Conservation (phyloP, 192 early-diverging fungal genomes). For the Spizellomyces punctatus region DNA sequence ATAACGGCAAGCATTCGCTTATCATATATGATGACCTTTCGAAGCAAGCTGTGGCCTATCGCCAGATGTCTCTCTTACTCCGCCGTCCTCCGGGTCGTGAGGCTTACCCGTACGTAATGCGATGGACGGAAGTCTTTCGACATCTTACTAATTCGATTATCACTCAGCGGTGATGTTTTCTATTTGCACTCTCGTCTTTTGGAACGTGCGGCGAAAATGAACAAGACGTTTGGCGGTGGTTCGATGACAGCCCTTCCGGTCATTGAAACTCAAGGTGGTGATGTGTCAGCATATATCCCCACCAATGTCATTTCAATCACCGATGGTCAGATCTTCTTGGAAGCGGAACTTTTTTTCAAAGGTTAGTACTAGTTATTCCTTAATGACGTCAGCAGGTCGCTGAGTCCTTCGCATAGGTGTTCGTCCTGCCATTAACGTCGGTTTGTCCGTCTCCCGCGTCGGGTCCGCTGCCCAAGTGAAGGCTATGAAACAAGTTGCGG, state of each 20-base stretch:
- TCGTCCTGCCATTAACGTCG: constrained; percentile 99
- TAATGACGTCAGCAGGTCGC: background rate
- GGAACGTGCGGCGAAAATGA: constrained; percentile 99
- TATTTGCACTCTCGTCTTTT: constrained; percentile 99
- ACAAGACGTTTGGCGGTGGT: constrained; percentile 91
- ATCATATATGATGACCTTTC: constrained; percentile 99
- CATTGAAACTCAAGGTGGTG: constrained; percentile 99
- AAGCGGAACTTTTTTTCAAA: constrained; percentile 99
- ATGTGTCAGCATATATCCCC: constrained; percentile 99
- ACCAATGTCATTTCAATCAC: constrained; percentile 99
- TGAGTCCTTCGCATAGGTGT: constrained; percentile 45
- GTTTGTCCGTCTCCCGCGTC: constrained; percentile 99
- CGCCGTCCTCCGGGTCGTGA: constrained; percentile 99
- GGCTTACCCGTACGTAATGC: constrained; percentile 79
- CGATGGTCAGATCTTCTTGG: constrained; percentile 99
- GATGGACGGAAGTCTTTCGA: background rate
- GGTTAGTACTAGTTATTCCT: constrained; percentile 48
- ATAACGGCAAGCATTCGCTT: constrained; percentile 96
- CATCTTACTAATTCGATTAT: constrained; percentile 10
- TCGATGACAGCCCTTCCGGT: constrained; percentile 99
- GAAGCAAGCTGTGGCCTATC: constrained; percentile 99
- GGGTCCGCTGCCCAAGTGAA: constrained; percentile 99
- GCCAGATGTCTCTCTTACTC: constrained; percentile 99
- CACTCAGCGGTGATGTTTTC: constrained; percentile 89
- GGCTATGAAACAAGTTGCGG: constrained; percentile 99